Conservation (phyloP, 208 protist species). For the Acanthamoeba healyi region DNA sequence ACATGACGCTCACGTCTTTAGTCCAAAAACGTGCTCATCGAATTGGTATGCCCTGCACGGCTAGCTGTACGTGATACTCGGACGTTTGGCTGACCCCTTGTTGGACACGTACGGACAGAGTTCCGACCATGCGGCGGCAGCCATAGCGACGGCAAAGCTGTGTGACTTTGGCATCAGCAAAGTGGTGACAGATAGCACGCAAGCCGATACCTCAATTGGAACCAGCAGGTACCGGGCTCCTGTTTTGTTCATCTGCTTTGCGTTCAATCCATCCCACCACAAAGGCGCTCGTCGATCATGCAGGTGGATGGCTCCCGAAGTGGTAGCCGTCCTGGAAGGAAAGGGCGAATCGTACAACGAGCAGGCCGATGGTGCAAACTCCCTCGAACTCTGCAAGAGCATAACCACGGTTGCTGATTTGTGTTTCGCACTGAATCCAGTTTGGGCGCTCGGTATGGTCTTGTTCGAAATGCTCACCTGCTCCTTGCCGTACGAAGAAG, state of each 20-base stretch:
- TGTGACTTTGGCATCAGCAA: slow-evolving; percentile 64
- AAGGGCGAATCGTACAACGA: slow-evolving; percentile 13
- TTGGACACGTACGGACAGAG: not conserved
- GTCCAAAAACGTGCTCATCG: slow-evolving; percentile 59
- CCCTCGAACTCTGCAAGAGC: too few relatives aligned
- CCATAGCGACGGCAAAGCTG: slow-evolving; percentile 27
- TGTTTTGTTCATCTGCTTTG: not conserved
- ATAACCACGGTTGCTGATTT: too few relatives aligned
- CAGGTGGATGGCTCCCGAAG: slow-evolving; percentile 72
- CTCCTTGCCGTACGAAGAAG: slow-evolving; percentile 37
- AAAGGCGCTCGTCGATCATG: not conserved
- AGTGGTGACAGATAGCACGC: not conserved
- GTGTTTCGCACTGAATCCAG: not conserved
- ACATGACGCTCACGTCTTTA: too few relatives aligned
- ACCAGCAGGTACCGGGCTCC: slow-evolving; percentile 19
- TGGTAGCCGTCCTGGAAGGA: slow-evolving; percentile 20
- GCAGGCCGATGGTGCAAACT: not conserved
- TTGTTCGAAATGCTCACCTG: slow-evolving; percentile 55
- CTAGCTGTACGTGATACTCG: too few relatives aligned
- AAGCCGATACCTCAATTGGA: slow-evolving; percentile 60
- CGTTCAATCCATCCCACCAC: not conserved
- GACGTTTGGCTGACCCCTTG: not conserved
- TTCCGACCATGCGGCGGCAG: not conserved
- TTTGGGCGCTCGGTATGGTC: slow-evolving; percentile 58
- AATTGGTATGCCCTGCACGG: not conserved